Conservation (phyloP, 2,329 filamentous ascomycete genomes). For the Ilyonectria sp. region DNA sequence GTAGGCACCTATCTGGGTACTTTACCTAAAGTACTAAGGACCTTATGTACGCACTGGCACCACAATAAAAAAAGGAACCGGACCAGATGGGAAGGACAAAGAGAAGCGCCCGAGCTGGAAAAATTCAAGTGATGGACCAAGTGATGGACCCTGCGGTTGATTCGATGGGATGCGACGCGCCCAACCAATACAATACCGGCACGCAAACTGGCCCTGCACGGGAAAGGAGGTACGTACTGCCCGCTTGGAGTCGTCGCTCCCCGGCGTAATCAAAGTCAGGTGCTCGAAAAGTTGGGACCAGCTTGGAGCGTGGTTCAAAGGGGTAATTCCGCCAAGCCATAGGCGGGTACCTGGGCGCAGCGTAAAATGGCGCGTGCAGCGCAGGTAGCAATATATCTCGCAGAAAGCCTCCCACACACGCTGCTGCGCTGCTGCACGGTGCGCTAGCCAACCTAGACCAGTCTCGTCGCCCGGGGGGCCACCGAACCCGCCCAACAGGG, state of each 20-base stretch:
- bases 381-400: conserved; percentile 47
- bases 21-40: no score
- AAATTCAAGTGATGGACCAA: background rate
- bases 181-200: conserved; percentile 15
- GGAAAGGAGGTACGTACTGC: conserved; percentile 20
- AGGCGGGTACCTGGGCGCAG: conserved; percentile 22
- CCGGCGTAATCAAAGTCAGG: conserved; percentile 33
- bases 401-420: conserved; percentile 40
- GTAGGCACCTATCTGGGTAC: no score
- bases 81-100: background rate
- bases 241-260: conserved; percentile 1
- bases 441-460: conserved; percentile 37
- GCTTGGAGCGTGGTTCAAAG: conserved; percentile 35
- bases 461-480: conserved; percentile 23
- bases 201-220: conserved; percentile 5
- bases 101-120: background rate
- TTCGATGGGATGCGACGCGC: background rate
- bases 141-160: background rate
- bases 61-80: background rate
- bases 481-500: conserved; percentile 44
- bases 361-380: no score
- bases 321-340: conserved; percentile 37
- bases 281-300: conserved; percentile 22
- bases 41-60: background rate
- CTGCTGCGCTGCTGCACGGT: conserved; percentile 16